Percentiles rank a stretch among this genome's conserved stretches.
Evolutionary conservation across 352 stramenopile species (phyloP).

Genomic region (Achlya hypogyna): DNA sequence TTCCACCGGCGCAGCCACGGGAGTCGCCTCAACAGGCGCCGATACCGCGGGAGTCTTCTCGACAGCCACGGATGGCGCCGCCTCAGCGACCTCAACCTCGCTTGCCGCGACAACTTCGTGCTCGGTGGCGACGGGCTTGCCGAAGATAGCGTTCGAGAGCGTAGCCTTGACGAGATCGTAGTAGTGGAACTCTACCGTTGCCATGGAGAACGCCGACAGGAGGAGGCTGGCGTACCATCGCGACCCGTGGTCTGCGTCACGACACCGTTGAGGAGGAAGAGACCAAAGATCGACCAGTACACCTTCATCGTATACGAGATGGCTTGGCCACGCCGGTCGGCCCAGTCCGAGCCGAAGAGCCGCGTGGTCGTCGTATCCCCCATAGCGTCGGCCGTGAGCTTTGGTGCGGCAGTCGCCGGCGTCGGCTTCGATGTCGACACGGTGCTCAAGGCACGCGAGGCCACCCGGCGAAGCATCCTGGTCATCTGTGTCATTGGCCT

Average conservation of each 20-base stretch:
- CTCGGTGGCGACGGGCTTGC: not conserved
- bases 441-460: no score
- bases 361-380: constrained; percentile 24
- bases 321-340: constrained; percentile 49
- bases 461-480: no score
- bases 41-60: not conserved
- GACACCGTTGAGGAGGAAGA: constrained; percentile 49
- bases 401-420: not conserved
- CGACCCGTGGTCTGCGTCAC: constrained; percentile 35
- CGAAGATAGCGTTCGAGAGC: constrained; percentile 5
- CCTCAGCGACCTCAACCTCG: not conserved
- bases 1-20: not conserved
- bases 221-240: constrained; percentile 1
- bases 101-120: not conserved
- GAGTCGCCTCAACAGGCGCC: not conserved
- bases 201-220: not conserved
- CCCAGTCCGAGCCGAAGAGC: constrained; percentile 69
- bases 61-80: not conserved
- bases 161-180: not conserved
- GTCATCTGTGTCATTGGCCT: no score
- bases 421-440: not conserved
- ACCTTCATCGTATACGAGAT: constrained; percentile 60
- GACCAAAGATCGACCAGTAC: constrained; percentile 54
- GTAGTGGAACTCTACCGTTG: constrained; percentile 11
- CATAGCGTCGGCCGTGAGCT: not conserved